These are phyloP conservation scores for Cynara cardunculus DNA, from an alignment of 129 eudicot species.

Conservation along the genomic window DNA sequence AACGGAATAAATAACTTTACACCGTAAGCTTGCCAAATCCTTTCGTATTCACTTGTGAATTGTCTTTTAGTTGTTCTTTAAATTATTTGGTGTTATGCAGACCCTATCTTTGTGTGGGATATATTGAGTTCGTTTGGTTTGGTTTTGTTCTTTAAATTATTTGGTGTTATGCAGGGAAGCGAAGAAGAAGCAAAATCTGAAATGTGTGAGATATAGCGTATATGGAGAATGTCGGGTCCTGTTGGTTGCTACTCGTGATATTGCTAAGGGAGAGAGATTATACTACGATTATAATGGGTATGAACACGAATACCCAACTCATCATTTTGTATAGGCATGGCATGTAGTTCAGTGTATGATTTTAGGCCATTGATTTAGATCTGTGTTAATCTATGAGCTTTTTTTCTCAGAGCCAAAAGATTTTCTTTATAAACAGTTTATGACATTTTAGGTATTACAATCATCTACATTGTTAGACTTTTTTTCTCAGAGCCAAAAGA, in stretches of 20 bases:
- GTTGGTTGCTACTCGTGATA: conserved; percentile 82
- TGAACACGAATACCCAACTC: conserved; percentile 91
- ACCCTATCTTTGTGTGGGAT: not conserved
- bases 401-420: conserved; percentile 5
- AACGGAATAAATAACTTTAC: conserved; percentile 83
- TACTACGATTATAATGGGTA: conserved; percentile 93
- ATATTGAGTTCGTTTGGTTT: not conserved
- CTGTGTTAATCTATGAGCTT: not conserved
- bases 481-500: conserved; percentile 5
- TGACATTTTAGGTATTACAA: conserved; percentile 11
- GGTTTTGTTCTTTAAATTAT: conserved; percentile 9
- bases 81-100: not conserved
- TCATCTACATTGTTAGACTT: no score
- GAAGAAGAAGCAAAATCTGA: conserved; percentile 70
- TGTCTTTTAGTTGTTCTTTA: conserved; percentile 4
- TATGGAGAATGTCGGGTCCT: conserved; percentile 80
- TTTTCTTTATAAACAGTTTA: conserved; percentile 11
- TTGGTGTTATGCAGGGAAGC: conserved; percentile 60
- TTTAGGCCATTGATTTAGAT: conserved; percentile 9
- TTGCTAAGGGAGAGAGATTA: conserved; percentile 84
- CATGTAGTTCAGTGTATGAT: conserved; percentile 6
- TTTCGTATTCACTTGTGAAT: not conserved
- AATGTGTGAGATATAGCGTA: conserved; percentile 79
- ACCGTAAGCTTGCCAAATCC: conserved; percentile 46
- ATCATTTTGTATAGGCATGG: conserved; percentile 58